Conservation (phyloP, 225 moss, liverwort and hornwort genomes). For the Anthoceros angustus region DNA sequence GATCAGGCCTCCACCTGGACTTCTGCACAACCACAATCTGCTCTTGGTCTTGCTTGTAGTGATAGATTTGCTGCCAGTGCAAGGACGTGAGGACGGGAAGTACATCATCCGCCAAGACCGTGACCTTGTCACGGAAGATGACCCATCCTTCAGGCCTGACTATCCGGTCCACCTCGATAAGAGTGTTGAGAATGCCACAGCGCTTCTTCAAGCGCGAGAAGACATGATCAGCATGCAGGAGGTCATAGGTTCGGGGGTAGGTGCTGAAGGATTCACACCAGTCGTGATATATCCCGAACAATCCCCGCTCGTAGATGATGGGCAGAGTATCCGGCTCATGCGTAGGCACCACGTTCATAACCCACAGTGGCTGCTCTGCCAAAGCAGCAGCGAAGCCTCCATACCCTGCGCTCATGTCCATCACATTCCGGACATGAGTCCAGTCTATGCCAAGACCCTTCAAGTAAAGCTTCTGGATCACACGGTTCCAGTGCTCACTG, state of each 20-base stretch:
- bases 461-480: constrained; percentile 49
- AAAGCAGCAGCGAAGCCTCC: constrained; percentile 70
- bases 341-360: constrained; percentile 60
- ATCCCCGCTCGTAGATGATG: constrained; percentile 59
- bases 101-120: constrained; percentile 27
- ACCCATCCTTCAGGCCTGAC: constrained; percentile 64
- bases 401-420: constrained; percentile 86
- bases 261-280: constrained; percentile 92
- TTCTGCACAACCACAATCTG: constrained; percentile 54
- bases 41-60: constrained; percentile 25
- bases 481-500: constrained; percentile 52
- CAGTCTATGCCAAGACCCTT: constrained; percentile 34
- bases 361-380: constrained; percentile 35
- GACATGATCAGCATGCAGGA: constrained; percentile 60
- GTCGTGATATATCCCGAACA: constrained; percentile 79
- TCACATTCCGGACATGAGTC: constrained; percentile 44
- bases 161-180: constrained; percentile 70
- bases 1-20: constrained; percentile 53
- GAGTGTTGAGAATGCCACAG: constrained; percentile 41
- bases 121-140: constrained; percentile 50
- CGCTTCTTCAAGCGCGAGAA: constrained; percentile 44
- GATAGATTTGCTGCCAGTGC: constrained; percentile 44
- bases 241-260: constrained; percentile 74
- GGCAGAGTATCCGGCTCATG: constrained; percentile 71
- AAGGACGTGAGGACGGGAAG: constrained; percentile 36